These are phyloP conservation scores for Madurella mycetomatis DNA, from an alignment of 2,329 filamentous ascomycete genomes.

Conservation along the genomic window DNA sequence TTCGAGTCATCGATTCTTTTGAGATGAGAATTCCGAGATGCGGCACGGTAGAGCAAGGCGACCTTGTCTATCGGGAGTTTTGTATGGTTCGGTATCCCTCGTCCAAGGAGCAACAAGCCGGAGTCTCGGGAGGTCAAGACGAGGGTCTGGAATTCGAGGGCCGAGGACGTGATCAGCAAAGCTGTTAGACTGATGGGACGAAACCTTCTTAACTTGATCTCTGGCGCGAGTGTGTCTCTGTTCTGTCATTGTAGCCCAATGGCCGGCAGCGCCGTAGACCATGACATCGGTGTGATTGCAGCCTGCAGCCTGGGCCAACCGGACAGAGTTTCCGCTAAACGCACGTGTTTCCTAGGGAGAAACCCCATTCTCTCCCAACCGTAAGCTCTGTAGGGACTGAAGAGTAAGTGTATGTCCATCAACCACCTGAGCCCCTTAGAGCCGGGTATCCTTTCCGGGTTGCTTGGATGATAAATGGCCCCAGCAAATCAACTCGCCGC, in stretches of 20 bases:
- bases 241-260: no score
- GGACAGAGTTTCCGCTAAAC: neutral
- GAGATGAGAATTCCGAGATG: slow-evolving; percentile 33
- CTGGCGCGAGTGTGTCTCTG: no score
- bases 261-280: no score
- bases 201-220: no score
- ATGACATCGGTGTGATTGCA: no score
- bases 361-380: neutral
- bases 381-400: no score
- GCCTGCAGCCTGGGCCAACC: no score
- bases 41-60: neutral
- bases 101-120: neutral
- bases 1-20: slow-evolving; percentile 30
- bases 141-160: neutral
- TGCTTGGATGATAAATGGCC: neutral
- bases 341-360: neutral
- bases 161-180: no score
- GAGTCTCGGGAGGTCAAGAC: neutral
- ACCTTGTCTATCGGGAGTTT: slow-evolving; percentile 27
- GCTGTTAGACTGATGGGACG: no score
- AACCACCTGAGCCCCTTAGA: neutral
- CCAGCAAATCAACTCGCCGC: neutral
- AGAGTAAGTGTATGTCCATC: no score
- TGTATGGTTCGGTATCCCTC: slow-evolving; percentile 30
- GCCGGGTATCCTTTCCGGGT: slow-evolving; percentile 1